Evolutionary conservation across 2,329 filamentous ascomycete species (phyloP).

Genomic region (Pezicula carpinea): DNA sequence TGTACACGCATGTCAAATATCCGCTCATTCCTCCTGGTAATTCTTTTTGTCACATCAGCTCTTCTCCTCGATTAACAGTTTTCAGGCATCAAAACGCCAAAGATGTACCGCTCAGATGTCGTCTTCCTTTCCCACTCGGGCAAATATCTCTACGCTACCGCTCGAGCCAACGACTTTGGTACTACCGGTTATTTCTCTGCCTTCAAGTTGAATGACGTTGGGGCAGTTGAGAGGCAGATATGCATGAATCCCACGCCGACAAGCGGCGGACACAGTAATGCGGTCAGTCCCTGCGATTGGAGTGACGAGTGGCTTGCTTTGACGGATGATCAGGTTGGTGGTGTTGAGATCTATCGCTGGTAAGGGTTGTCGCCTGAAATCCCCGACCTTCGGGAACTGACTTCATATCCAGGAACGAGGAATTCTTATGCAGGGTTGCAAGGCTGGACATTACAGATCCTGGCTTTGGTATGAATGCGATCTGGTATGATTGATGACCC

Average conservation of each 20-base stretch:
- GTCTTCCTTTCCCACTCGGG: slow-evolving; percentile 66
- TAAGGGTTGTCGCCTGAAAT: no score
- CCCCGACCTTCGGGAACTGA: no score
- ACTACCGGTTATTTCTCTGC: slow-evolving; percentile 80
- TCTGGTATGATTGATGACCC: slow-evolving; percentile 70
- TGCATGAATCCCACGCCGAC: slow-evolving; percentile 81
- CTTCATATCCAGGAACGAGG: slow-evolving; percentile 49
- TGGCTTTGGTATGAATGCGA: slow-evolving; percentile 96
- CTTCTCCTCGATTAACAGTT: slow-evolving; percentile 4
- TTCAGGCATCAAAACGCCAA: slow-evolving; percentile 33
- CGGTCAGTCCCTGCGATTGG: slow-evolving; percentile 79
- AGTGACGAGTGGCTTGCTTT: slow-evolving; percentile 86
- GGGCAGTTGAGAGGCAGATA: slow-evolving; percentile 72
- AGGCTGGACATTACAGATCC: slow-evolving; percentile 74
- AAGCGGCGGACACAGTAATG: slow-evolving; percentile 83
- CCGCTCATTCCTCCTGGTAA: slow-evolving; percentile 74
- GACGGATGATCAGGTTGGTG: slow-evolving; percentile 84
- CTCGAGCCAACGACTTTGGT: slow-evolving; percentile 70
- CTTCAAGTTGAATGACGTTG: slow-evolving; percentile 65
- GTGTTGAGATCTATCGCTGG: slow-evolving; percentile 82
- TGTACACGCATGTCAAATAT: slow-evolving; percentile 72
- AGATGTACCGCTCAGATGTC: slow-evolving; percentile 83
- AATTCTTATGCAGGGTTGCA: slow-evolving; percentile 74
- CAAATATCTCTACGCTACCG: slow-evolving; percentile 76
- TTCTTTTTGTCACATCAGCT: slow-evolving; percentile 19